Base-by-base conservation (phyloP, 805 yeast genomes). In the Cyberlindnera maritima region DNA sequence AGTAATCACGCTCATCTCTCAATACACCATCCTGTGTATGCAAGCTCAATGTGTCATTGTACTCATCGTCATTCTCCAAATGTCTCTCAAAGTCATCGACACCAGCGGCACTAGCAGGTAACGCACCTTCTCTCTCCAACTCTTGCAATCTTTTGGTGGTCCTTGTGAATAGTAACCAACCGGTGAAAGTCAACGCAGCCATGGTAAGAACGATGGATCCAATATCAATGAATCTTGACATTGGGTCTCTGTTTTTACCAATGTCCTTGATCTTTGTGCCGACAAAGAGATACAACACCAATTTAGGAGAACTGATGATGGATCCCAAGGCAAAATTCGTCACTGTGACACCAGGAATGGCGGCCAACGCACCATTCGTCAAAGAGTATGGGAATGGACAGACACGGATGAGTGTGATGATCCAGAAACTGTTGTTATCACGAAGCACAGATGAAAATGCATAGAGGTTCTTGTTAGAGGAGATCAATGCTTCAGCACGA, bases 371-470 rank as follows among this genome's bases (percentile, higher is more conserved):
- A 4, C 97, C 97, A 59, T 92, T 92, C 0, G 94, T 84, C 28
- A 92, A 69, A 2, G 97, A 89, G 62, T 90, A 94, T 0, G 98
- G 98, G 58, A 92, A 76, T 0, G 99, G 99, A 56, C 97, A 89
- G 47, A 92, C 65, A 46, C 97, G 72, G 25, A 92, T 75, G 60
- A 92, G 70, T 43, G 85, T 77, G 44, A 92, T 65, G 20, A 94
- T 66, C 53, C 81, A 63, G 47, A 90, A 75, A 48, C 81, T 78
- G 54, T 85, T 83, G 46, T 79, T 77, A 48, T 88, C 95, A 55
- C 76, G 80, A 49, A 92, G 64, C 4, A 88, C 85, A 45, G 83
- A 80, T 0, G 88, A 76, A 52, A 94, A 77, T 0, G 96, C 88
- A 53, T 82, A 76, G 53, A 94, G 80, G 50, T 77, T 80, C 46